Evolutionary conservation across 345 rosid species (phyloP).

Genomic region (Lepidium sativum): DNA sequence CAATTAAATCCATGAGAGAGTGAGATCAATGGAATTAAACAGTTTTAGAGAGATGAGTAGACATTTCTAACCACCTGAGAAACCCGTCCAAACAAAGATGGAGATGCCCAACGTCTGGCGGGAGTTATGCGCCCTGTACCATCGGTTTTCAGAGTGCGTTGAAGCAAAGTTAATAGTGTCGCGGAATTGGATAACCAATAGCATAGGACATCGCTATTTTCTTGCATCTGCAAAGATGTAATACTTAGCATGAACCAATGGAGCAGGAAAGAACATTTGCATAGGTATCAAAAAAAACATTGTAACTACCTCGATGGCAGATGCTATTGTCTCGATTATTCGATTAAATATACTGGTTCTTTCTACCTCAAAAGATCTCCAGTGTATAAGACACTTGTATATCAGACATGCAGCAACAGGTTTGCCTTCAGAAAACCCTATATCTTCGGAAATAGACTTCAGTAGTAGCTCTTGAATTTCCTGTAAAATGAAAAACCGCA

Average conservation of each 20-base stretch:
- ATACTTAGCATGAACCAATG: constrained; percentile 16
- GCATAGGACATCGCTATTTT: constrained; percentile 62
- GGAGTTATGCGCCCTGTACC: constrained; percentile 45
- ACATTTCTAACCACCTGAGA: constrained; percentile 52
- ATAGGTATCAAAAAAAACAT: constrained; percentile 3
- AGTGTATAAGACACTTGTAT: constrained; percentile 81
- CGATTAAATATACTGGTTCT: constrained; percentile 81
- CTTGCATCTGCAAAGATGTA: constrained; percentile 49
- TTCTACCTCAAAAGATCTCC: constrained; percentile 96
- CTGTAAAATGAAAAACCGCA: constrained; percentile 33
- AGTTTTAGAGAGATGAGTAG: background rate
- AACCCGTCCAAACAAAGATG: constrained; percentile 82
- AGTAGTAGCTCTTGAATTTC: constrained; percentile 84
- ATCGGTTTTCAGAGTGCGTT: constrained; percentile 84
- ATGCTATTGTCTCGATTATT: constrained; percentile 71
- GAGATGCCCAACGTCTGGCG: constrained; percentile 57
- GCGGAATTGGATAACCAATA: constrained; percentile 94
- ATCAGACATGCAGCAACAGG: constrained; percentile 92
- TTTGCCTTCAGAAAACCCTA: constrained; percentile 78
- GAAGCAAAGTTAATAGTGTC: constrained; percentile 69
- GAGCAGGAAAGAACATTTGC: constrained; percentile 11
- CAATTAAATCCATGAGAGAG: constrained; percentile 13
- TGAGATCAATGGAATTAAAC: background rate
- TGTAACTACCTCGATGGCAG: constrained; percentile 63
- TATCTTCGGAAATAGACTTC: constrained; percentile 73